These are phyloP conservation scores for Naganishia vaughanmartiniae DNA, from an alignment of 768 basidiomycete genomes.

Conservation along the genomic window DNA sequence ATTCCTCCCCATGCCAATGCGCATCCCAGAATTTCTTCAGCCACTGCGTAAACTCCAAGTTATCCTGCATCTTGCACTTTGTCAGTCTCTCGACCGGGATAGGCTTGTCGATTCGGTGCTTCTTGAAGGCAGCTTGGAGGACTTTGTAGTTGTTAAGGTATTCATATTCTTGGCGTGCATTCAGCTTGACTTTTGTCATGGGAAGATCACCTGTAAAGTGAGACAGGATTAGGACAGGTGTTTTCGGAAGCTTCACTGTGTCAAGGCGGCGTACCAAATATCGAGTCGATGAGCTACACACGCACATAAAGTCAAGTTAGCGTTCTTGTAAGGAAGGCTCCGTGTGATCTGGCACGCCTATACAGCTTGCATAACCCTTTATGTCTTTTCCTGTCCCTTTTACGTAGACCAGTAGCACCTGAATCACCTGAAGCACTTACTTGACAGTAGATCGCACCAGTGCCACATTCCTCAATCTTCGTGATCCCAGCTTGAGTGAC, in stretches of 20 bases:
- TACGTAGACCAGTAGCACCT: background rate
- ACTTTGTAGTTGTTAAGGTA: conserved; percentile 93
- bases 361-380: no score
- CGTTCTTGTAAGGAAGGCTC: background rate
- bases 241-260: background rate
- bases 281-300: conserved; percentile 72
- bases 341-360: background rate
- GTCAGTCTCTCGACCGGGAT: conserved; percentile 91
- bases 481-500: conserved; percentile 74
- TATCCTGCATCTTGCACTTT: conserved; percentile 99
- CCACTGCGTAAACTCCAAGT: conserved; percentile 98
- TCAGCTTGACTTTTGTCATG: conserved; percentile 90
- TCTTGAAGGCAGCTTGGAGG: conserved; percentile 86
- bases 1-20: conserved; percentile 80
- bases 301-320: background rate
- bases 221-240: background rate
- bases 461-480: conserved; percentile 73
- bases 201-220: conserved; percentile 71
- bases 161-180: conserved; percentile 90
- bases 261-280: conserved; percentile 68
- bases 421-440: conserved; percentile 34
- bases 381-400: background rate
- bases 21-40: conserved; percentile 92
- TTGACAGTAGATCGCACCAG: conserved; percentile 91
- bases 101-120: conserved; percentile 94